Conservation (phyloP, 2,329 filamentous ascomycete genomes). For the Claviceps humidiphila region DNA sequence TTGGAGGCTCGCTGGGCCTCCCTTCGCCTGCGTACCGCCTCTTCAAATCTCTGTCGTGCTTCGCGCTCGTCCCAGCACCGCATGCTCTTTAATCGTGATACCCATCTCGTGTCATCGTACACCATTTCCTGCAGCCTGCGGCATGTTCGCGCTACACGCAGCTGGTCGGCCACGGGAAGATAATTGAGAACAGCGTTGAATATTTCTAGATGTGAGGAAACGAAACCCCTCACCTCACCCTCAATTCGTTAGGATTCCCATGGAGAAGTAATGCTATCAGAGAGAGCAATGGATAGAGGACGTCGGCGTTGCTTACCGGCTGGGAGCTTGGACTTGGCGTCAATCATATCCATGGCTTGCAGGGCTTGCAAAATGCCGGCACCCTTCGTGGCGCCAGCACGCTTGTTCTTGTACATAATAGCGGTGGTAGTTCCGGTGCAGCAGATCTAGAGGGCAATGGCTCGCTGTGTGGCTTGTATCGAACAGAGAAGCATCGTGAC, state of each 20-base stretch:
- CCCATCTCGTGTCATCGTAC: slow-evolving; percentile 94
- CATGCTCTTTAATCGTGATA: slow-evolving; percentile 73
- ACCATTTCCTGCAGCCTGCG: slow-evolving; percentile 93
- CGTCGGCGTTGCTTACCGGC: slow-evolving; percentile 44
- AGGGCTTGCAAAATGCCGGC: slow-evolving; percentile 60
- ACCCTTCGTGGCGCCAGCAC: slow-evolving; percentile 25
- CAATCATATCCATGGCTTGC: slow-evolving; percentile 67
- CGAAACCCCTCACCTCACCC: too few species aligned
- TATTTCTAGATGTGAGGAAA: slow-evolving; percentile 48
- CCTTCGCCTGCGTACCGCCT: slow-evolving; percentile 46
- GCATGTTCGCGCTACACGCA: slow-evolving; percentile 73
- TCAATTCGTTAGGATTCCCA: background rate
- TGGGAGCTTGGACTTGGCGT: slow-evolving; percentile 65
- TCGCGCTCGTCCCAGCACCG: slow-evolving; percentile 85
- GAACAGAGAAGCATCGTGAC: background rate
- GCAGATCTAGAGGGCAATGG: slow-evolving; percentile 1
- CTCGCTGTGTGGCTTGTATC: background rate
- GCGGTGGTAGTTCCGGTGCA: background rate
- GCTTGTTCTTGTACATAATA: slow-evolving; percentile 31
- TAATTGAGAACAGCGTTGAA: slow-evolving; percentile 80
- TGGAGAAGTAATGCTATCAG: background rate
- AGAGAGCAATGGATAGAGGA: background rate
- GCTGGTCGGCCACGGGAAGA: slow-evolving; percentile 70
- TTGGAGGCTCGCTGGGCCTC: slow-evolving; percentile 27
- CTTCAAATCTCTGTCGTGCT: slow-evolving; percentile 68